Base-by-base conservation (phyloP, 495 filamentous ascomycete genomes). In the Xylaria scruposa region DNA sequence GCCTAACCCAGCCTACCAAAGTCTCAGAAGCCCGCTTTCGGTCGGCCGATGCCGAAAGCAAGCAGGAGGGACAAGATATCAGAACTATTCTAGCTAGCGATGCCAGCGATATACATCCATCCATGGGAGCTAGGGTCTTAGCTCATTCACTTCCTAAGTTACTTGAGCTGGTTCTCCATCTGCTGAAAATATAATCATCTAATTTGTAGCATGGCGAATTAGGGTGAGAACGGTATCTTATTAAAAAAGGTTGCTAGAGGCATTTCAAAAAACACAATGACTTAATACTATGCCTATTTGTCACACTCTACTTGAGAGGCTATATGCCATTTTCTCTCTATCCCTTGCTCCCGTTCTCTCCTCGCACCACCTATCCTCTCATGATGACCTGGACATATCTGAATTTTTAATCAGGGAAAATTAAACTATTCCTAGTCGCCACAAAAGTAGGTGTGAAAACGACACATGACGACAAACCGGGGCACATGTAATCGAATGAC, bases 1-100 rank as follows among this genome's bases (percentile, higher is more conserved):
- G 74, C 33, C 58, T 70, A 66, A 65, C 70, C 66, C 68, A 46
- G 70, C 70, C 72, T 77, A 72, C 68, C 40, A 53, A 53, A 62
- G 31, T 54, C 49, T 47, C n/a, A 31, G 36, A 49, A 53, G 70
- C 4, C 49, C 67, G 58, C 65, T 67, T 31, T 79, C 68, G 68
- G 72, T 76, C 73, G 73, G 74, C 58, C 75, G 64, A 49, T 79
- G 53, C 77, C 77, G 74, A 79, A 67, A 68, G 49, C 62, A 69
- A 70, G 29, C 60, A 38, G 67, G 70, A 61, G 44, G 42, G n/a
- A 51, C 38, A 24, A 47, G 2, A 8, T 46, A 47, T 36, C 26
- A 61, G 29, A 61, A 24, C 26, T n/a, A 42, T 36, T 59, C 19
- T 49, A 56, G 64, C 46, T 64, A 46, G 31, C 26, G 46, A 31